Evolutionary conservation across 176 grass and related monocot species (phyloP), one percentile per base, ranked within the genome.

Genomic region (Avena eriantha): DNA sequence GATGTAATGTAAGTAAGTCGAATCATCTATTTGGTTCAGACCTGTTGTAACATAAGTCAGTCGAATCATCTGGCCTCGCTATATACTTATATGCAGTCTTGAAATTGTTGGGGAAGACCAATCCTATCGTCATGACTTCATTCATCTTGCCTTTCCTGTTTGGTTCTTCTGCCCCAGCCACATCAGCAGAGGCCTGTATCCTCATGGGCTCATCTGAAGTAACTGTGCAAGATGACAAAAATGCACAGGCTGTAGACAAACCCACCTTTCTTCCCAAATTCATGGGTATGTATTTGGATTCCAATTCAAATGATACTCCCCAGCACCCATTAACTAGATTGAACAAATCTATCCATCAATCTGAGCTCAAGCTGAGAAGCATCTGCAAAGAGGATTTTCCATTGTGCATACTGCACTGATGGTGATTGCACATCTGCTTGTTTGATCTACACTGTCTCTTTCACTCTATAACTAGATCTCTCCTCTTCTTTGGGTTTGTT

Each of bases 401-500:
- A 17, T 54, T 82, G 63, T 9, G 69, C 26, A 55, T 15, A 51
- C 47, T 76, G 73, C 73, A 67, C 58, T 66, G 4, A 26, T 84
- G 54, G 9, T 61, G 57, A 82, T 29, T 78, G 41, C 34, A 78
- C 29, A 79, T 67, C 51, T 80, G 69, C 39, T 46, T 50, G 14
- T 80, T 91, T 66, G 77, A 93, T 23, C 58, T 73, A 84, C 47
- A 50, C 11, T 77, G 46, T 13, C 49, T 69, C 69, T 24, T 58
- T 87, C 60, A 45, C 82, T 88, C 58, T 91, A 89, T 39, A 10
- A 92, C 76, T 69, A 85, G 41, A 16, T 85, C 82, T 53, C 77
- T 46, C 61, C 86, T 91, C 71, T 88, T 91, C 82, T 85, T 91
- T 0, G 24, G 81, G 75, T 85, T 88, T 16, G 54, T 16, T 31